Conservation (phyloP, 2,329 filamentous ascomycete genomes). For the Fusarium verrucosum region DNA sequence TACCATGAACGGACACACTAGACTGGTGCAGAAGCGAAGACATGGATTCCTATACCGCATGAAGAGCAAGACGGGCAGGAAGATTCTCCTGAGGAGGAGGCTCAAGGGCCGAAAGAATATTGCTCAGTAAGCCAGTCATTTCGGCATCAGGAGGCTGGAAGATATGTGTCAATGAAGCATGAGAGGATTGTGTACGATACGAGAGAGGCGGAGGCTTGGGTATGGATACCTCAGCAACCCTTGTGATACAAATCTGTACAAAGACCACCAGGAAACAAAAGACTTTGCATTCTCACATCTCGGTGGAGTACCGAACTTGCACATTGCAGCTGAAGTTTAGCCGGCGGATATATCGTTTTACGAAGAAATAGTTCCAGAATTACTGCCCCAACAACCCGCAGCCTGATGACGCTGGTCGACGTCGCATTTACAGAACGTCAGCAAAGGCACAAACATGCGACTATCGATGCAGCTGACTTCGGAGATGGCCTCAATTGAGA, state of each 20-base stretch:
- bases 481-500: conserved; percentile 24
- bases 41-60: conserved; percentile 65
- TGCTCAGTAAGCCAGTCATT: conserved; percentile 29
- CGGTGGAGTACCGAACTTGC: conserved; percentile 15
- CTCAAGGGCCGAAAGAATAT: conserved; percentile 61
- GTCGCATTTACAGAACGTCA: conserved; percentile 8
- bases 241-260: conserved; percentile 39
- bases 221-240: conserved; percentile 1
- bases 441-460: background rate
- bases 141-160: conserved; percentile 4
- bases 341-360: conserved; percentile 3
- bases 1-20: conserved; percentile 64
- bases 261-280: conserved; percentile 26
- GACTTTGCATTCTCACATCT: conserved; percentile 9
- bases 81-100: conserved; percentile 61
- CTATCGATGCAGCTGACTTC: conserved; percentile 12
- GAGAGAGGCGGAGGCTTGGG: conserved; percentile 18
- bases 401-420: conserved; percentile 9
- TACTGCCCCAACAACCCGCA: background rate
- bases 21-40: conserved; percentile 67
- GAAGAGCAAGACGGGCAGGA: conserved; percentile 61
- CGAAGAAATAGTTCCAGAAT: conserved; percentile 3
- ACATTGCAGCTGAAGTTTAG: conserved; percentile 7
- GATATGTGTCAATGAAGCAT: conserved; percentile 2
- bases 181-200: conserved; percentile 39